Percentiles rank a stretch among this genome's conserved stretches.
Evolutionary conservation across 257 asterid species (phyloP).

Genomic region (Solanum neorickii): DNA sequence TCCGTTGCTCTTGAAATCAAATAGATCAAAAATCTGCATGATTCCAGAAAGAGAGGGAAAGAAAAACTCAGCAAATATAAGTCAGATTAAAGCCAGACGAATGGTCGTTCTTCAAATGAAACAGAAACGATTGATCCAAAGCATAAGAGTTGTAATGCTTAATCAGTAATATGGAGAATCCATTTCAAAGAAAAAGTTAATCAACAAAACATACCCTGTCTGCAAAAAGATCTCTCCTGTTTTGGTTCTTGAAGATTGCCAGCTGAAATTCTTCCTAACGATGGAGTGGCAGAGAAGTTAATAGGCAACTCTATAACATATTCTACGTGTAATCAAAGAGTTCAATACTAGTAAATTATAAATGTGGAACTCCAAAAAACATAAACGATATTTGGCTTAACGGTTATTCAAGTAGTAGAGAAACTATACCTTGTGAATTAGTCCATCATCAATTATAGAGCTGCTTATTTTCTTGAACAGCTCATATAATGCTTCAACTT

Average conservation of each 20-base stretch:
- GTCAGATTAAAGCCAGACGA: background rate
- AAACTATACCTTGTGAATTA: slow-evolving; percentile 69
- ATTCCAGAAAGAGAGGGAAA: background rate
- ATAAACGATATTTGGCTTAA: background rate
- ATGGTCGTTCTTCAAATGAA: background rate
- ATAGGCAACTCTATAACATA: background rate
- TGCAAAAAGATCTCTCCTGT: slow-evolving; percentile 63
- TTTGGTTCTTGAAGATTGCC: slow-evolving; percentile 70
- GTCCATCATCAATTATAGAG: slow-evolving; percentile 70
- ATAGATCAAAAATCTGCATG: slow-evolving; percentile 59
- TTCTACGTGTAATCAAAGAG: background rate
- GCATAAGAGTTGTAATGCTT: background rate
- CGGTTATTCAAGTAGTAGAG: background rate
- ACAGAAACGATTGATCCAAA: background rate
- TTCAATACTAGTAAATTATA: background rate
- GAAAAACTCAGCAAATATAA: background rate
- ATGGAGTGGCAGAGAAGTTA: slow-evolving; percentile 4
- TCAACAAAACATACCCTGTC: slow-evolving; percentile 52
- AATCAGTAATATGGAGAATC: background rate
- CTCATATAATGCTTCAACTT: slow-evolving; percentile 78
- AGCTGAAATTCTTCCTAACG: slow-evolving; percentile 90
- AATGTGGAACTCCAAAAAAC: background rate
- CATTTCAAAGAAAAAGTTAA: background rate
- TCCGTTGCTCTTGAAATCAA: slow-evolving; percentile 68
- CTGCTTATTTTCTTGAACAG: slow-evolving; percentile 79